Evolutionary conservation across 2,329 filamentous ascomycete species (phyloP), one percentile per base, ranked within the genome.

Genomic region (Peltaster fructicola): DNA sequence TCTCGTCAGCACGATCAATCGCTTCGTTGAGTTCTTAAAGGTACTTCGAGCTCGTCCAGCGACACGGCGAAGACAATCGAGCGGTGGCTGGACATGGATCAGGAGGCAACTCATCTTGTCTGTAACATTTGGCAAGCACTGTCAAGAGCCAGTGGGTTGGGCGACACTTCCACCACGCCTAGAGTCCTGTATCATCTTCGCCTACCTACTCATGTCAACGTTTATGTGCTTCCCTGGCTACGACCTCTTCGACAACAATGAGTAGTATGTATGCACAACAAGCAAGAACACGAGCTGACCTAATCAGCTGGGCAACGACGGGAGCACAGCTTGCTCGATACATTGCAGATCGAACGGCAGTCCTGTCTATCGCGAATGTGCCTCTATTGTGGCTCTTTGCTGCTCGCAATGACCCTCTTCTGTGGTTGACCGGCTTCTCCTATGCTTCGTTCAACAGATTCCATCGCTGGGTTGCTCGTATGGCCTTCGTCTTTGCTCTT

Each of bases 351-450:
- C 60, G 73, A 7, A 71, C 69, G 0, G 71, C 72, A 0, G 62
- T 72, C 15, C 56, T 78, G 13, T 64, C 68, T 0, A 65, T 71
- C 35, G 65, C 64, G 4, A 73, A 73, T 33, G 57, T 77, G 5
- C 67, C 69, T 0, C 38, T 73, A 3, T 50, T 76, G 0, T 76
- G 70, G 69, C 45, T 77, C 0, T 77, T 78, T 34, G 66, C 64
- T 1, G 65, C 67, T 40, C 56, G 73, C 7, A 79, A 78, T 32
- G 75, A 78, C 25, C 39, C 70, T 0, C 56, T 76, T 9, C 52
- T 75, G 27, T 73, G 67, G 67, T 41, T 69, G 1, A 77, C 73
- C 0, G 72, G 72, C 0, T 78, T 73, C 71, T 68, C 65, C 7
- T 76, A 73, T 41, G 59, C 60, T 2, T 69, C 67, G 0, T 77